Conservation (phyloP, 2,329 filamentous ascomycete species). For the Ceratocystis harringtonii region DNA sequence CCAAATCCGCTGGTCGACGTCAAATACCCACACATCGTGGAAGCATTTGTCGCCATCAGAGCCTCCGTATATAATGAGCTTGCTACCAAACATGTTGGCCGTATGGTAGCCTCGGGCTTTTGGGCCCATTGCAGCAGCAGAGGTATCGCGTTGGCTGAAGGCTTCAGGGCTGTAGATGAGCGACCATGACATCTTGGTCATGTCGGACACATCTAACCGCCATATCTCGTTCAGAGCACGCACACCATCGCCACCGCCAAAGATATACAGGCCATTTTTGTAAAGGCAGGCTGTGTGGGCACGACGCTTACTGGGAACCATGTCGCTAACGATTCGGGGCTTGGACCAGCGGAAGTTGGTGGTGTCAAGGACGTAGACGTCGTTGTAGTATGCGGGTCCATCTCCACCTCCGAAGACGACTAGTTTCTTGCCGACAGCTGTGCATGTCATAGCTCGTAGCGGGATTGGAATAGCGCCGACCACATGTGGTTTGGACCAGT, state of each 20-base stretch:
- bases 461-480: conserved; percentile 50
- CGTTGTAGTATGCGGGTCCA: conserved; percentile 56
- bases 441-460: conserved; percentile 56
- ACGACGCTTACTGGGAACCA: conserved; percentile 43
- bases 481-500: conserved; percentile 52
- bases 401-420: conserved; percentile 57
- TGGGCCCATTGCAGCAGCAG: conserved; percentile 25
- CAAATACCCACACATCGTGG: conserved; percentile 59
- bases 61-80: conserved; percentile 56
- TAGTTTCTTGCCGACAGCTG: conserved; percentile 54
- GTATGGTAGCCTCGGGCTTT: conserved; percentile 57
- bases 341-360: conserved; percentile 52
- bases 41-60: conserved; percentile 59
- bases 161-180: conserved; percentile 39
- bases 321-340: conserved; percentile 44
- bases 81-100: conserved; percentile 57
- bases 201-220: conserved; percentile 54
- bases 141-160: conserved; percentile 20
- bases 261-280: conserved; percentile 57
- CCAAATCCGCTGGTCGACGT: conserved; percentile 48
- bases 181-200: conserved; percentile 53
- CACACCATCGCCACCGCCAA: conserved; percentile 56
- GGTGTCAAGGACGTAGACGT: conserved; percentile 57
- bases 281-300: conserved; percentile 59
- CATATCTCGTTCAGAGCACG: conserved; percentile 56